Percentiles rank a stretch among this genome's conserved stretches.
Evolutionary conservation across 108 stramenopile species (phyloP).

Genomic region (Nannochloropsis salina): DNA sequence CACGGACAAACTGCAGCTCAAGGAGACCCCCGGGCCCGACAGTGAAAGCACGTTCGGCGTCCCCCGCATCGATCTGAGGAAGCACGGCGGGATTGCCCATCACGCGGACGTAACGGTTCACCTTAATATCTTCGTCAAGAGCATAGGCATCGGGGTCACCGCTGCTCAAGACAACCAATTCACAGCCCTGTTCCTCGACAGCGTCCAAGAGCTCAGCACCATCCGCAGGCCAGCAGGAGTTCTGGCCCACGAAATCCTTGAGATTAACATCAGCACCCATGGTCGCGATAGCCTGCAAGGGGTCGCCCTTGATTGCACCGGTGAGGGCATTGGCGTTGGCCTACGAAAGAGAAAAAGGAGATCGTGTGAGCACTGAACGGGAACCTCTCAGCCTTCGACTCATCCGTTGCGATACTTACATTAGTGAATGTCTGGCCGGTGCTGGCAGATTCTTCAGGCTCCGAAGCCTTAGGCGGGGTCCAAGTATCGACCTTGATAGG

Average conservation of each 20-base stretch:
- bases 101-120: slow-evolving; percentile 19
- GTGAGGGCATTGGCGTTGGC: not conserved
- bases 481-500: too few relatives aligned
- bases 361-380: not conserved
- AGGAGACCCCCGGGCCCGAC: not conserved
- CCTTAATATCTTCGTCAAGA: not conserved
- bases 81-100: slow-evolving; percentile 4
- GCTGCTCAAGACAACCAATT: not conserved
- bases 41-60: not conserved
- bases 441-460: too few relatives aligned
- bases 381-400: not conserved
- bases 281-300: not conserved
- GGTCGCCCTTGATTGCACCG: not conserved
- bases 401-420: too few relatives aligned
- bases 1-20: not conserved
- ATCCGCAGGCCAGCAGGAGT: not conserved
- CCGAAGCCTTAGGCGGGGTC: too few relatives aligned
- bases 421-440: too few relatives aligned
- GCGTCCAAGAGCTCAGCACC: not conserved
- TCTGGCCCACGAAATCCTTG: not conserved
- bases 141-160: not conserved
- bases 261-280: not conserved
- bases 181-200: not conserved
- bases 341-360: not conserved
- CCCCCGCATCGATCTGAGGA: not conserved